These are phyloP conservation scores for Chloris gayana DNA, from an alignment of 176 grass and related monocot genomes.

Conservation along the genomic window DNA sequence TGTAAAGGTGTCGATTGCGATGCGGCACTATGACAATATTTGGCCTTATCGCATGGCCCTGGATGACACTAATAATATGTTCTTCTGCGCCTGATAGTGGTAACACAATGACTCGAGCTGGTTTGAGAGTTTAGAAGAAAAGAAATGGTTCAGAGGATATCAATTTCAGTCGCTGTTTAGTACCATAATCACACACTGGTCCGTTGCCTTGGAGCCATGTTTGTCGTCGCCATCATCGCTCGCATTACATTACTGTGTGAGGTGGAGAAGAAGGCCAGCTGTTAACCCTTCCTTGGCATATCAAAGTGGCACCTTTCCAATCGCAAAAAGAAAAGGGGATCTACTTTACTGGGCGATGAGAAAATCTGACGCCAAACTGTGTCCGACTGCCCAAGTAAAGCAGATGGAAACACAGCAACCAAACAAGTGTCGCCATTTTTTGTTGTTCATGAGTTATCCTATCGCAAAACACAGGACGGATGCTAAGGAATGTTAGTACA, in stretches of 20 bases:
- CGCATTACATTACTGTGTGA: slow-evolving; percentile 13
- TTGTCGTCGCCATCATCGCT: slow-evolving; percentile 37
- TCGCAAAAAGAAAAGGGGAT: background rate
- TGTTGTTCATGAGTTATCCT: background rate
- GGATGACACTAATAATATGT: background rate
- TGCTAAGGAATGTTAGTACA: background rate
- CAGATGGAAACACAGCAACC: slow-evolving; percentile 6
- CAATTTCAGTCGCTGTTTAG: too few relatives aligned
- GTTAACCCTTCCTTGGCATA: slow-evolving; percentile 9
- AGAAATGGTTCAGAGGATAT: background rate
- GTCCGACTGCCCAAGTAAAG: background rate
- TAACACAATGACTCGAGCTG: background rate
- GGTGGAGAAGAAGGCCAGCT: slow-evolving; percentile 13
- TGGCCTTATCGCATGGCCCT: background rate
- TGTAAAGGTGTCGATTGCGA: slow-evolving; percentile 1
- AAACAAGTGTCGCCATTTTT: slow-evolving; percentile 25
- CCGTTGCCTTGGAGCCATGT: background rate
- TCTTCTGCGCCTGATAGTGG: background rate
- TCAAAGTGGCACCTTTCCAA: slow-evolving; percentile 7
- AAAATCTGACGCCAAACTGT: background rate
- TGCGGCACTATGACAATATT: background rate
- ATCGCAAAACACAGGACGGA: background rate
- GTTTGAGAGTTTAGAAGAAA: background rate
- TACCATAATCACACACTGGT: too few relatives aligned
- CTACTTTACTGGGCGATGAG: background rate